These are phyloP conservation scores for Nannizziopsis arthrosporioides DNA, from an alignment of 2,329 filamentous ascomycete species.

Conservation along the genomic window DNA sequence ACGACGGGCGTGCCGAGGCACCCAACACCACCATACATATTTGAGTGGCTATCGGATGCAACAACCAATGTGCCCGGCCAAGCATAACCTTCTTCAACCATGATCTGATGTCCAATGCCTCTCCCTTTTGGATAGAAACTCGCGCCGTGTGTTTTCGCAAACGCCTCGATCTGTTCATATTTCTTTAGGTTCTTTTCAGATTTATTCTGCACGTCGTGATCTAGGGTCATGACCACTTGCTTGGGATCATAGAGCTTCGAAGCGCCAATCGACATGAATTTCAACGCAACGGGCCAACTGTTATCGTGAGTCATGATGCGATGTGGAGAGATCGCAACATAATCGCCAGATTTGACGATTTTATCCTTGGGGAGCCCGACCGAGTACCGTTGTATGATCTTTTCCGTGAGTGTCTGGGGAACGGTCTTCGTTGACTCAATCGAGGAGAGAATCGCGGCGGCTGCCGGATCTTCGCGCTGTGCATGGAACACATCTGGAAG, in stretches of 20 bases:
- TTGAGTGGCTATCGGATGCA: conserved; percentile 58
- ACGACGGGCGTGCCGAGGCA: conserved; percentile 72
- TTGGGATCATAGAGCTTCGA: conserved; percentile 56
- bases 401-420: conserved; percentile 78
- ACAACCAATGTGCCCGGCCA: conserved; percentile 81
- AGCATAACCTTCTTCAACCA: conserved; percentile 65
- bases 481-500: conserved; percentile 14
- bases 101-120: conserved; percentile 73
- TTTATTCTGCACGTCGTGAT: conserved; percentile 84
- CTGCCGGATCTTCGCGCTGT: conserved; percentile 15
- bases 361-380: conserved; percentile 66
- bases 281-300: conserved; percentile 60
- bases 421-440: conserved; percentile 20
- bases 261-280: conserved; percentile 75
- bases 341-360: conserved; percentile 67
- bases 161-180: conserved; percentile 68
- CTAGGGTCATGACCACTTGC: conserved; percentile 72
- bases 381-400: conserved; percentile 76
- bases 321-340: conserved; percentile 61
- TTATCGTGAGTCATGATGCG: conserved; percentile 83
- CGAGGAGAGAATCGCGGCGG: conserved; percentile 14
- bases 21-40: conserved; percentile 72
- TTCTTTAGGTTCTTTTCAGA: conserved; percentile 68
- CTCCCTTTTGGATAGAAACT: conserved; percentile 64
- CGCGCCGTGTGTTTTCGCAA: conserved; percentile 66